These are phyloP conservation scores for Colletotrichum liaoningense DNA, from an alignment of 2,329 filamentous ascomycete genomes.

Conservation along the genomic window DNA sequence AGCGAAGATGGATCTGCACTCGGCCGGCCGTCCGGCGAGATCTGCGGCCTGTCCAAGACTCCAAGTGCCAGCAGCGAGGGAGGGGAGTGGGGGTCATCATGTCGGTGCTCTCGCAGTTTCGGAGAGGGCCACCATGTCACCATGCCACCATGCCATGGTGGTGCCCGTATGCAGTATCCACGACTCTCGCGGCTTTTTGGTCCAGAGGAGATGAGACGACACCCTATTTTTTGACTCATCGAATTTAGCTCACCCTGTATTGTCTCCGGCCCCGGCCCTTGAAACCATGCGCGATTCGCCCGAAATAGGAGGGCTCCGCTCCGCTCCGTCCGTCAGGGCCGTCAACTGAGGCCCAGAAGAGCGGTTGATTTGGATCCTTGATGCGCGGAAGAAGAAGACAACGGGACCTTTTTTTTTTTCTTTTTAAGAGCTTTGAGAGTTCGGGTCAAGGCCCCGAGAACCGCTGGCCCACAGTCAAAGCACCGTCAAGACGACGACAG, in stretches of 20 bases:
- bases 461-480: constrained; percentile 12
- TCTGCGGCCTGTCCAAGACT: constrained; percentile 5
- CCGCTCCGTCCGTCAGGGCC: constrained; percentile 24
- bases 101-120: constrained; percentile 32
- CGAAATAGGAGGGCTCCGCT: constrained; percentile 34
- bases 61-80: constrained; percentile 16
- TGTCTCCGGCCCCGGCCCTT: constrained; percentile 31
- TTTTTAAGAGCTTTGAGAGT: constrained; percentile 3
- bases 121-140: constrained; percentile 12
- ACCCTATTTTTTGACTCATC: constrained; percentile 33
- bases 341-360: constrained; percentile 1
- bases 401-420: neutral
- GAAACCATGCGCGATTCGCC: constrained; percentile 30
- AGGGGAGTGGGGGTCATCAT: constrained; percentile 30
- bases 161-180: neutral
- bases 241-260: constrained; percentile 13
- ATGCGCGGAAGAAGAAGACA: neutral
- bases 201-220: constrained; percentile 14
- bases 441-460: constrained; percentile 17
- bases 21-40: constrained; percentile 33
- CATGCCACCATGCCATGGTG: neutral
- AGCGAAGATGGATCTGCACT: constrained; percentile 23
- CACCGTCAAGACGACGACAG: neutral
- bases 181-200: neutral
- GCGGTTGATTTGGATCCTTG: neutral